phyloP scores from a whole-genome alignment of 805 yeast genomes.

The Pichia paraexigua region DNA sequence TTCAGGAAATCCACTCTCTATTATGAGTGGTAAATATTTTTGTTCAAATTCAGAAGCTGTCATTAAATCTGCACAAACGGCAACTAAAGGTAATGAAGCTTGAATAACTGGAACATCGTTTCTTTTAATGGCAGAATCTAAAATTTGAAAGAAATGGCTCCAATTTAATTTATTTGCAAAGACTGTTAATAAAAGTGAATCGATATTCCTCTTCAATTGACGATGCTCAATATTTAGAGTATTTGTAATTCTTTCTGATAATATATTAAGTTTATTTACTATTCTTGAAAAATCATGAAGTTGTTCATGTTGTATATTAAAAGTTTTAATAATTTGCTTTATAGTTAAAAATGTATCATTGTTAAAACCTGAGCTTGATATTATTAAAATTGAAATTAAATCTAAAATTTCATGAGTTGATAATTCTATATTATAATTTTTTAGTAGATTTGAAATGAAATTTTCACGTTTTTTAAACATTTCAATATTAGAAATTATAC shows the following conservation, averaged over 20 bases:
- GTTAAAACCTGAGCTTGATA: constrained; percentile 24
- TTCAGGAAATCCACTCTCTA: constrained; percentile 2
- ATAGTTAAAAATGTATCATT: constrained; percentile 17
- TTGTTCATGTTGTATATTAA: background rate
- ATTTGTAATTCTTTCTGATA: constrained; percentile 1
- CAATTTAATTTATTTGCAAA: constrained; percentile 14
- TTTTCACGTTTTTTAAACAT: constrained; percentile 19
- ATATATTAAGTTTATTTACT: constrained; percentile 1
- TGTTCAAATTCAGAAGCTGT: constrained; percentile 8
- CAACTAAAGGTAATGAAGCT: constrained; percentile 9
- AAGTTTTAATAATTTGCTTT: constrained; percentile 3
- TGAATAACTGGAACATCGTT: constrained; percentile 10
- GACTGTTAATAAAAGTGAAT: constrained; percentile 12
- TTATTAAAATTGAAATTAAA: constrained; percentile 20
- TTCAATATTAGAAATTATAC: constrained; percentile 1
- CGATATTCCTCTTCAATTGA: constrained; percentile 3
- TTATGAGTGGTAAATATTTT: constrained; percentile 12
- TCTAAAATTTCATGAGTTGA: constrained; percentile 14
- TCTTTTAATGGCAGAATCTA: constrained; percentile 10
- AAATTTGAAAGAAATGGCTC: constrained; percentile 7
- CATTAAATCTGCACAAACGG: constrained; percentile 8
- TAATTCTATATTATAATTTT: constrained; percentile 18
- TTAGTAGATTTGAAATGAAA: constrained; percentile 13
- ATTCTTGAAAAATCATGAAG: constrained; percentile 7
- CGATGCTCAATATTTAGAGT: background rate